phyloP scores from a whole-genome alignment of 306 rosid genomes.

The Dalbergia cochinchinensis region DNA sequence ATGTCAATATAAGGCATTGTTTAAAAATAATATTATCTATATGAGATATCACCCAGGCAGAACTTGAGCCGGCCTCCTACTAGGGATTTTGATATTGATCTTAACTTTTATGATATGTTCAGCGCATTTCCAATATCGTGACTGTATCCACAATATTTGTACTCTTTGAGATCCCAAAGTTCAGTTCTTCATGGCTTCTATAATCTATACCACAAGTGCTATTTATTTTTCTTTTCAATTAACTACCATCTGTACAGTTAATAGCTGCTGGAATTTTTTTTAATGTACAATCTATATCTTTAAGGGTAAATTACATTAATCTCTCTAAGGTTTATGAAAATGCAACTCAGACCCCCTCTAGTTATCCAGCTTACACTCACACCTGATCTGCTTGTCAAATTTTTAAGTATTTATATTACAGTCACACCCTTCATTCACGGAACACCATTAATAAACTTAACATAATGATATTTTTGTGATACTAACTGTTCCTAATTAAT shows the following conservation, averaged over 20 bases:
- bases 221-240: background rate
- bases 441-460: no score
- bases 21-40: background rate
- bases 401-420: no score
- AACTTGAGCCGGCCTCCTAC: background rate
- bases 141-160: background rate
- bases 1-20: background rate
- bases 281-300: background rate
- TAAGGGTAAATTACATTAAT: no score
- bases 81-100: constrained; percentile 12
- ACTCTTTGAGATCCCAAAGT: background rate
- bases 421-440: no score
- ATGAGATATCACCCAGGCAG: background rate
- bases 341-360: no score
- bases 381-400: no score
- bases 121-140: background rate
- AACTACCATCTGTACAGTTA: background rate
- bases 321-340: no score
- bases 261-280: background rate
- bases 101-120: background rate
- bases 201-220: background rate
- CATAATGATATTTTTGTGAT: no score
- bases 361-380: no score
- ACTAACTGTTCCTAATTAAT: no score
- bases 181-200: background rate